phyloP scores from a whole-genome alignment of 2,329 filamentous ascomycete genomes.

The Alternaria ventricosa region DNA sequence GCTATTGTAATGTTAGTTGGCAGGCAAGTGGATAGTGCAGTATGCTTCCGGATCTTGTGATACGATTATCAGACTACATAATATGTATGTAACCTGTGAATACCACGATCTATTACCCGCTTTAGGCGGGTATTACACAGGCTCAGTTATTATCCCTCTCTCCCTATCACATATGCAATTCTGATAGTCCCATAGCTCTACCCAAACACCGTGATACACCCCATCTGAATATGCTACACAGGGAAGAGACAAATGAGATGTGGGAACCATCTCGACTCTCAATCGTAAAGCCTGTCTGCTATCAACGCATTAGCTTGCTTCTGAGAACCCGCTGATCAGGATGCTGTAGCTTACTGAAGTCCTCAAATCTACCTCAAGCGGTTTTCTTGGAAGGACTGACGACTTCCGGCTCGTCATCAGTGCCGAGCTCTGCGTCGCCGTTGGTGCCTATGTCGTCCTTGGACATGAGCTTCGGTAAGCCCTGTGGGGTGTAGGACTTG shows the following conservation, averaged over 20 bases:
- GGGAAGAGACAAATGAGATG: neutral
- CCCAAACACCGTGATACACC: neutral
- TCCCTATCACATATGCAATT: neutral
- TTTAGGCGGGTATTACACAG: neutral
- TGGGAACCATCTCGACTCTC: neutral
- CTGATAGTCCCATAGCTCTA: neutral
- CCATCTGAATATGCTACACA: neutral
- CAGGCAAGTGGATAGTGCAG: neutral
- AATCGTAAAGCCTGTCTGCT: neutral
- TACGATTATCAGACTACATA: neutral
- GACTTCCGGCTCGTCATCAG: neutral
- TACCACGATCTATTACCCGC: slow-evolving; percentile 3
- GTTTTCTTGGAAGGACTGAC: neutral
- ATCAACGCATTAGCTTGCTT: neutral
- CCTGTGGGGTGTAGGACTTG: slow-evolving; percentile 7
- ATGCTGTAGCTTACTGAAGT: neutral
- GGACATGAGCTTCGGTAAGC: neutral
- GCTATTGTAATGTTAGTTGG: neutral
- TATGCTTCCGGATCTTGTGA: neutral
- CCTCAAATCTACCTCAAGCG: neutral
- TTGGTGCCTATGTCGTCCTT: neutral
- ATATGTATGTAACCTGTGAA: neutral
- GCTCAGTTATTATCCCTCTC: neutral
- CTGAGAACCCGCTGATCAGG: neutral
- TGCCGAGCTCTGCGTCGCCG: neutral